phyloP scores from a whole-genome alignment of 176 grass and related monocot genomes.

The Echinochloa phyllopogon region DNA sequence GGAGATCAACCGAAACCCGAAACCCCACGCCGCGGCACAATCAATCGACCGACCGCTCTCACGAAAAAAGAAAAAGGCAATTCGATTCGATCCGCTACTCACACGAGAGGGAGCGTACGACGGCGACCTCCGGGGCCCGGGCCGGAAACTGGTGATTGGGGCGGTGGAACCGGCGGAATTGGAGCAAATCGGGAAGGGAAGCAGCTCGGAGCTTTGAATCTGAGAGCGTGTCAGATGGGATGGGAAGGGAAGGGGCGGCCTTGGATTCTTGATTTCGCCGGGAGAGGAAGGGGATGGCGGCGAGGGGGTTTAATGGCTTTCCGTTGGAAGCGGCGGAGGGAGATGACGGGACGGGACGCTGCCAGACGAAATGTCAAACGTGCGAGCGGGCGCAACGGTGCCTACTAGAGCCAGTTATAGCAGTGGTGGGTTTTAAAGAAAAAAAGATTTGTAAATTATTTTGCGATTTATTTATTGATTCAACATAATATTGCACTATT shows the following conservation, averaged over 20 bases:
- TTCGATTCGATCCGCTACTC: background rate
- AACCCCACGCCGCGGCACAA: background rate
- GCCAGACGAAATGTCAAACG: background rate
- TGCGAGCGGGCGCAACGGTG: background rate
- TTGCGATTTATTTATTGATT: too few relatives aligned
- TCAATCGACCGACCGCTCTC: background rate
- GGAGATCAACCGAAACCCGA: background rate
- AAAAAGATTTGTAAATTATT: too few relatives aligned
- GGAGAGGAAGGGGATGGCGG: background rate
- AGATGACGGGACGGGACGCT: background rate
- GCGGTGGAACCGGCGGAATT: background rate
- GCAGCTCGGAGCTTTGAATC: background rate
- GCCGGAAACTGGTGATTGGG: background rate
- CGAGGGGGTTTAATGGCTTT: conserved; percentile 3
- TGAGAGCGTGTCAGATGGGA: background rate
- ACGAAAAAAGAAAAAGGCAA: background rate
- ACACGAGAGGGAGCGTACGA: conserved; percentile 15
- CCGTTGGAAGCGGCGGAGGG: background rate
- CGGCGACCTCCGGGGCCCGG: background rate
- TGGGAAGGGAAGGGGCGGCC: background rate
- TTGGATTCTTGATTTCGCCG: conserved; percentile 28
- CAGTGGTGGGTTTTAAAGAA: background rate
- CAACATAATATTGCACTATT: too few relatives aligned
- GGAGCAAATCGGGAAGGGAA: background rate
- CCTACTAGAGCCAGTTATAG: background rate